Evolutionary conservation across 495 filamentous ascomycete species (phyloP).

Genomic region (Aspergillus cristatus): DNA sequence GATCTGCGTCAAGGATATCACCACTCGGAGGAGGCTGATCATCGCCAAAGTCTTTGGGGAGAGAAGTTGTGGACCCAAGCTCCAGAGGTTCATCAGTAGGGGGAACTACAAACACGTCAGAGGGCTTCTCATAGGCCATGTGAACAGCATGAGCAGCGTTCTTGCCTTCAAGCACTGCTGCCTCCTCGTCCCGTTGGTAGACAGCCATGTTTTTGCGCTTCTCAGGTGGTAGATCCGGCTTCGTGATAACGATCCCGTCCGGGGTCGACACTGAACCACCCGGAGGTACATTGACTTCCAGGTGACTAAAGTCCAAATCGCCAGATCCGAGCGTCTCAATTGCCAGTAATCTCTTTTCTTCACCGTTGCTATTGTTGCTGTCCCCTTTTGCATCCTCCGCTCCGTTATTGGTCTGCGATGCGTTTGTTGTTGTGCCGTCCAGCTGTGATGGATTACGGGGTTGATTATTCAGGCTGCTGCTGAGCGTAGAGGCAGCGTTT

Average conservation of each 20-base stretch:
- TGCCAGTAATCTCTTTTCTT: slow-evolving; percentile 59
- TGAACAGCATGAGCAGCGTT: slow-evolving; percentile 51
- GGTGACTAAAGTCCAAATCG: slow-evolving; percentile 75
- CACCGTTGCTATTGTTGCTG: slow-evolving; percentile 12
- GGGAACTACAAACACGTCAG: slow-evolving; percentile 16
- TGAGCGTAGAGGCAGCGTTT: slow-evolving; percentile 82
- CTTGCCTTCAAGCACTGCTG: slow-evolving; percentile 47
- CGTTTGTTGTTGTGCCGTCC: background rate
- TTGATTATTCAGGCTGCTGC: slow-evolving; percentile 64
- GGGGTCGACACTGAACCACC: slow-evolving; percentile 30
- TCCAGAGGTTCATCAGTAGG: slow-evolving; percentile 25
- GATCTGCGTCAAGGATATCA: slow-evolving; percentile 60
- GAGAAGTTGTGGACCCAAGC: slow-evolving; percentile 20
- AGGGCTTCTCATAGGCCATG: slow-evolving; percentile 49
- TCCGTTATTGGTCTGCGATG: no score
- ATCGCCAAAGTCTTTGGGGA: slow-evolving; percentile 34
- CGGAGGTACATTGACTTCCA: slow-evolving; percentile 41
- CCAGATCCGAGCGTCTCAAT: slow-evolving; percentile 86
- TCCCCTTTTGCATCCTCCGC: slow-evolving; percentile 21
- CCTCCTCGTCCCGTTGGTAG: slow-evolving; percentile 40
- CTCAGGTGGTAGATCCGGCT: slow-evolving; percentile 22
- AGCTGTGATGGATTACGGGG: slow-evolving; percentile 23
- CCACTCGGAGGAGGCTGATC: slow-evolving; percentile 56
- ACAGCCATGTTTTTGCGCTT: slow-evolving; percentile 31
- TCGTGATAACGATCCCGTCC: slow-evolving; percentile 33